phyloP scores from a whole-genome alignment of 257 asterid genomes.

The Solanum chiquidenum region DNA sequence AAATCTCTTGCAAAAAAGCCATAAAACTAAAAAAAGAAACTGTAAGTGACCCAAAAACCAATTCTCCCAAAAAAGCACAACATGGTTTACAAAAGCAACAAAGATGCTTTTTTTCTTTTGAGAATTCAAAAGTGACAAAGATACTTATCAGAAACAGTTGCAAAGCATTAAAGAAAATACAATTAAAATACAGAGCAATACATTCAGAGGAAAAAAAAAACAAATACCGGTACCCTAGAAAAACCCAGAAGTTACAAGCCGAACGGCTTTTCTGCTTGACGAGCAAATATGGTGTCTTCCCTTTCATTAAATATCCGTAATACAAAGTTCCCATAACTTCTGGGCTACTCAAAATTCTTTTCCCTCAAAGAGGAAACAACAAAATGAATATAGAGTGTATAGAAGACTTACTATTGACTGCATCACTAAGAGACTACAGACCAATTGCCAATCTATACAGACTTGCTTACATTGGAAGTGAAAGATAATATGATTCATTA shows the following conservation, averaged over 20 bases:
- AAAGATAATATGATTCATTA: slow-evolving; percentile 6
- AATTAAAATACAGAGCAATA: background rate
- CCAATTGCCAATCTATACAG: slow-evolving; percentile 29
- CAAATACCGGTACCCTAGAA: background rate
- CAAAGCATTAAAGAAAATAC: background rate
- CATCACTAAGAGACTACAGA: background rate
- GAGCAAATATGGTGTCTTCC: background rate
- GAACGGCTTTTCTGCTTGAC: background rate
- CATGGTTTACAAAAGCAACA: background rate
- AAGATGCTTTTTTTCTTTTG: background rate
- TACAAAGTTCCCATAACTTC: background rate
- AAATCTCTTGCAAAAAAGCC: background rate
- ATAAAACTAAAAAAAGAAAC: background rate
- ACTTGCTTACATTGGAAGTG: slow-evolving; percentile 8
- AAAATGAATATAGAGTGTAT: background rate
- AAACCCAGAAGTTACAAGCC: background rate
- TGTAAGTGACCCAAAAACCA: background rate
- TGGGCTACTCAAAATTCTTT: background rate
- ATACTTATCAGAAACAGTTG: background rate
- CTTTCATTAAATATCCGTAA: background rate
- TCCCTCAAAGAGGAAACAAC: background rate
- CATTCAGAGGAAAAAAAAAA: background rate
- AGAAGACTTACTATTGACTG: background rate
- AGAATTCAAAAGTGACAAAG: background rate
- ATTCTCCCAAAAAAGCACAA: background rate